These are phyloP conservation scores for Blastocladiella britannica DNA, from an alignment of 192 early-diverging fungal genomes.

Conservation along the genomic window DNA sequence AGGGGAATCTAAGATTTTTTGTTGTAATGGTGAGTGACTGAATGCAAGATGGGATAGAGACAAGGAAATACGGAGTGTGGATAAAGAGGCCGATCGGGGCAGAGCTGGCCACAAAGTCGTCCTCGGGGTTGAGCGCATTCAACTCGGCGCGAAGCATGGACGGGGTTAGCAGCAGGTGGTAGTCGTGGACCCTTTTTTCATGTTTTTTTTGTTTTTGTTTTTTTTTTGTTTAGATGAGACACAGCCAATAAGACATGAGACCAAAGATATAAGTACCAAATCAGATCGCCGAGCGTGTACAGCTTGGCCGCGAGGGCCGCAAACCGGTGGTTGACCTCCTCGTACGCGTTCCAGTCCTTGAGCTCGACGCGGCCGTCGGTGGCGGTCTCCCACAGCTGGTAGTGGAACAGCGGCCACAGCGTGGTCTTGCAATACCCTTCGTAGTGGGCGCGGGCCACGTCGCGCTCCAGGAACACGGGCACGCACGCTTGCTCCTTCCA, in stretches of 20 bases:
- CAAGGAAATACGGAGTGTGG: too few species aligned
- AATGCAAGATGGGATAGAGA: constrained; percentile 36
- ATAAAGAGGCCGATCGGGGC: too few species aligned
- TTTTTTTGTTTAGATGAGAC: too few species aligned
- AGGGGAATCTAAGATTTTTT: too few species aligned
- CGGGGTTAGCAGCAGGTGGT: constrained; percentile 28
- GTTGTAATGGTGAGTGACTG: too few species aligned
- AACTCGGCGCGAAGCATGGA: constrained; percentile 19
- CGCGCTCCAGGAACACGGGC: constrained; percentile 59
- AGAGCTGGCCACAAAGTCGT: too few species aligned
- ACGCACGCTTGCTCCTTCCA: constrained; percentile 31
- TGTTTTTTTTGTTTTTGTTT: too few species aligned
- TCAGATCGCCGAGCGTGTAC: not conserved
- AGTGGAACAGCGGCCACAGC: not conserved
- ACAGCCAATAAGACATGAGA: too few species aligned
- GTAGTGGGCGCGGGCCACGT: constrained; percentile 59
- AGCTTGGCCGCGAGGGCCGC: not conserved
- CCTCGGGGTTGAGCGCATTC: too few species aligned
- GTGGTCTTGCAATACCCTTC: constrained; percentile 87
- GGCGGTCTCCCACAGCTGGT: not conserved
- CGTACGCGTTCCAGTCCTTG: not conserved
- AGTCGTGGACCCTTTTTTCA: constrained; percentile 41
- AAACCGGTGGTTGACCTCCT: not conserved
- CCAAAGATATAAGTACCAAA: too few species aligned
- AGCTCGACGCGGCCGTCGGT: not conserved